Conservation (phyloP, 345 rosid species). For the Linum trigynum region DNA sequence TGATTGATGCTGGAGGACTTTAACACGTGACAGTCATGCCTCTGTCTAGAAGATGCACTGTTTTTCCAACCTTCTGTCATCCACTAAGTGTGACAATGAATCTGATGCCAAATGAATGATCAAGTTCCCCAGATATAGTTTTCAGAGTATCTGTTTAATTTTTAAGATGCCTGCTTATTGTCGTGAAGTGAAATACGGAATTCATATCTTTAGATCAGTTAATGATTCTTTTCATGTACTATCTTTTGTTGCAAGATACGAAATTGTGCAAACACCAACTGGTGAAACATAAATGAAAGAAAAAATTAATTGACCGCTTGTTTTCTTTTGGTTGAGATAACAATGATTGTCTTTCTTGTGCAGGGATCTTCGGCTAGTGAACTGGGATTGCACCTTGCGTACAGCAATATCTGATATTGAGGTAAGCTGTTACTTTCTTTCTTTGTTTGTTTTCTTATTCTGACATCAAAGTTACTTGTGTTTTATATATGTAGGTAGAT, state of each 20-base stretch:
- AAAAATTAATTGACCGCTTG: no score
- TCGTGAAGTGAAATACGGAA: neutral
- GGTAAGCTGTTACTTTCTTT: constrained; percentile 26
- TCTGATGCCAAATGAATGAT: neutral
- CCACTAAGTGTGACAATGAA: neutral
- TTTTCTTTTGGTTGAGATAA: constrained; percentile 9
- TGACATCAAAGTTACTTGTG: constrained; percentile 16
- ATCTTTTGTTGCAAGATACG: neutral
- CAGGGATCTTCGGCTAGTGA: constrained; percentile 79
- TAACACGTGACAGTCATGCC: neutral
- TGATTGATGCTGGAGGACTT: neutral
- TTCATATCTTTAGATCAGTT: neutral
- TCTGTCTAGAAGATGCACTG: neutral
- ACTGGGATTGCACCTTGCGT: constrained; percentile 79
- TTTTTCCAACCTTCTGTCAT: neutral
- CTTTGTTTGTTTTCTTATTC: neutral
- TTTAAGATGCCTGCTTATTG: neutral
- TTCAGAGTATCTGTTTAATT: neutral
- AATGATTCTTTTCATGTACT: neutral
- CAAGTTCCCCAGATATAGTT: neutral
- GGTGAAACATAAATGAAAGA: neutral
- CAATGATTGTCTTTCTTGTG: neutral
- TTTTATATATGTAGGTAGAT: constrained; percentile 52
- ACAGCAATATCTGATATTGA: constrained; percentile 91
- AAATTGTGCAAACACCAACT: neutral